Base-by-base conservation (phyloP, 83 land plant species). In the Larix sibirica region DNA sequence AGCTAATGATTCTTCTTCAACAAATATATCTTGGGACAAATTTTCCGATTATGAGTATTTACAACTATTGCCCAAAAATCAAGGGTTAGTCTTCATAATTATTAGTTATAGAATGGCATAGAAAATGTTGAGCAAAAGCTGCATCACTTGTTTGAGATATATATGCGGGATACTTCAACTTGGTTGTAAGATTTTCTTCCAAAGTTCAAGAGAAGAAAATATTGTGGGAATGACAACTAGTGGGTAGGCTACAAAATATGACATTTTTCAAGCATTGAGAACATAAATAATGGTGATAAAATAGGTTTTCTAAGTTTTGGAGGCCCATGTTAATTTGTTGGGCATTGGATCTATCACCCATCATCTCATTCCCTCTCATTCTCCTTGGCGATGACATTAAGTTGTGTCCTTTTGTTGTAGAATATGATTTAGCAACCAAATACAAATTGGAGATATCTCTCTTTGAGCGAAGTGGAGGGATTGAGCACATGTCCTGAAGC, bases 401-500 rank as follows among this genome's bases (percentile, higher is more conserved):
- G n/a, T 4, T 80, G 80, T 18, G 82, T 12, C 82, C 82, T 6
- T 69, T 81, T 60, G 40, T 62, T 36, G 82, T 36, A 16, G 21
- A 59, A 33, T 80, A 69, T 63, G 64, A 80, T 1, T 62, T 80
- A 6, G 40, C 69, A 66, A 62, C 36, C 26, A 65, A 80, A 28
- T 17, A 80, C 38, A 69, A 80, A 79, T 23, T 80, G 73, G 82
- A 80, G 24, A 33, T 80, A 17, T 80, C 80, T 5, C 44, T 80
- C 50, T 80, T 80, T 80, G 82, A 80, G 82, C 14, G 81, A 38
- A 21, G 4, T 16, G n/a, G 79, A 0, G 81, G 81, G 20, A 38
- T 81, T 26, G 50, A 81, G 40, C 83, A 81, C 9, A 81, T 68
- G 50, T 17, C 44, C 9, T 44, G 68, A 63, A 63, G 26, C 5